Percentiles rank a stretch among this genome's conserved stretches.
Evolutionary conservation across 345 rosid genomes (phyloP).

Genomic region (Laguncularia racemosa): DNA sequence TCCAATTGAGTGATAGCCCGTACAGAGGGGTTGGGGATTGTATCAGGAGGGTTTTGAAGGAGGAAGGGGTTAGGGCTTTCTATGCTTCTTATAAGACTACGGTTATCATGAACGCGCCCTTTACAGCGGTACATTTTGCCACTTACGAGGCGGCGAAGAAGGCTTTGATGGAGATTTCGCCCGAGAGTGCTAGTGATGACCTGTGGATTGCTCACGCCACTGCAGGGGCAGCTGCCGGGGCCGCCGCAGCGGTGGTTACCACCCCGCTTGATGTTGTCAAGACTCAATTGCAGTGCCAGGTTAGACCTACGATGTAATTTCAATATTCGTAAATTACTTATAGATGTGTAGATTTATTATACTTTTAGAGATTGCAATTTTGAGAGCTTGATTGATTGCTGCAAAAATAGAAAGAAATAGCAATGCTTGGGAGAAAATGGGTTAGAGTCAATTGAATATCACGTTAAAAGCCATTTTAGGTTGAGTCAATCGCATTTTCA

Average conservation of each 20-base stretch:
- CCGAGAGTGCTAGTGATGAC: constrained; percentile 62
- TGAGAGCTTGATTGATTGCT: too few species aligned
- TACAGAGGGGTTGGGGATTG: constrained; percentile 85
- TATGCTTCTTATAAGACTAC: constrained; percentile 96
- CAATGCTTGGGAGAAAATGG: too few species aligned
- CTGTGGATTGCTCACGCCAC: constrained; percentile 78
- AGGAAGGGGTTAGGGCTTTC: constrained; percentile 83
- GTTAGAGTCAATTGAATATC: too few species aligned
- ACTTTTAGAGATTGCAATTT: too few species aligned
- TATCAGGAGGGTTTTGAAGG: constrained; percentile 53
- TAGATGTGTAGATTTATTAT: too few species aligned
- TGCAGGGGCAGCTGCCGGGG: constrained; percentile 98
- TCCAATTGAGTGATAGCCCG: constrained; percentile 47
- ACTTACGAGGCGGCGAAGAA: constrained; percentile 89
- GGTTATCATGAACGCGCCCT: constrained; percentile 93
- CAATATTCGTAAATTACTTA: too few species aligned
- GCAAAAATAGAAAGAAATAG: too few species aligned
- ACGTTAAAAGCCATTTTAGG: too few species aligned
- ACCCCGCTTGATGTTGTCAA: constrained; percentile 91
- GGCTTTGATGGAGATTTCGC: constrained; percentile 63
- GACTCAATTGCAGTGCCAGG: constrained; percentile 99
- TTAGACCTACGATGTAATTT: constrained; percentile 10
- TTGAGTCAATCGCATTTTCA: too few species aligned
- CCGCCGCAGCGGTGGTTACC: constrained; percentile 67
- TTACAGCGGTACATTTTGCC: constrained; percentile 81